A percentile compares a stretch with the other conserved stretches of the same genome.
phyloP scores from a whole-genome alignment of 257 asterid species.

The Knoxia roxburghii region DNA sequence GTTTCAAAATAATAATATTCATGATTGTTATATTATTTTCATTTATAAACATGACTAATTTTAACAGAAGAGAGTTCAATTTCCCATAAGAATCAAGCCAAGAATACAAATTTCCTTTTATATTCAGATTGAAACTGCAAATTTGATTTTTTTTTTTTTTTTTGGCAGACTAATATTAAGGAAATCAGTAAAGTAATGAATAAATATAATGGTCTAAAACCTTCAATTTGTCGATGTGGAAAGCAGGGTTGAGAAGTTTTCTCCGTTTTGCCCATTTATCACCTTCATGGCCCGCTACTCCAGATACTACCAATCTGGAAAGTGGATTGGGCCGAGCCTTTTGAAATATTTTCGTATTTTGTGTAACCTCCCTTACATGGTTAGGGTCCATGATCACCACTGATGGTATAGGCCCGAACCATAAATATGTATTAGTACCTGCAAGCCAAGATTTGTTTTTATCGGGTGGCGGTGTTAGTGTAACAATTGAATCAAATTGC shows the following conservation, averaged over 20 bases:
- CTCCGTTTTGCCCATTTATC: slow-evolving; percentile 18
- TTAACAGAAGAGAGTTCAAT: too few relatives aligned
- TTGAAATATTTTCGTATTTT: not conserved
- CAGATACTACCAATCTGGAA: not conserved
- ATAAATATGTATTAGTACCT: slow-evolving; percentile 17
- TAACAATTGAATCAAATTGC: not conserved
- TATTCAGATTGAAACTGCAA: too few relatives aligned
- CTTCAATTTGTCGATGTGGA: slow-evolving; percentile 6
- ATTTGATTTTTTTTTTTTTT: too few relatives aligned
- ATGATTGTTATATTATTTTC: too few relatives aligned
- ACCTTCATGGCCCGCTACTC: slow-evolving; percentile 6
- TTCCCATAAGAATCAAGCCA: too few relatives aligned
- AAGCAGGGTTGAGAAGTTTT: slow-evolving; percentile 21
- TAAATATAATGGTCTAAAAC: not conserved
- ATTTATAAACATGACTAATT: too few relatives aligned
- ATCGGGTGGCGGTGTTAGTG: not conserved
- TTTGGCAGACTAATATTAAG: too few relatives aligned
- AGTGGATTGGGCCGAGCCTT: slow-evolving; percentile 1
- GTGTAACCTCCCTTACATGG: slow-evolving; percentile 3
- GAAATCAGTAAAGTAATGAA: too few relatives aligned
- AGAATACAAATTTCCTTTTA: too few relatives aligned
- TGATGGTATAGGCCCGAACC: slow-evolving; percentile 15
- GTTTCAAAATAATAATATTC: too few relatives aligned
- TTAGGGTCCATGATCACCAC: slow-evolving; percentile 18
- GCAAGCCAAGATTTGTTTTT: not conserved